These are phyloP conservation scores for Podospora australis DNA, from an alignment of 495 filamentous ascomycete species.

Conservation along the genomic window DNA sequence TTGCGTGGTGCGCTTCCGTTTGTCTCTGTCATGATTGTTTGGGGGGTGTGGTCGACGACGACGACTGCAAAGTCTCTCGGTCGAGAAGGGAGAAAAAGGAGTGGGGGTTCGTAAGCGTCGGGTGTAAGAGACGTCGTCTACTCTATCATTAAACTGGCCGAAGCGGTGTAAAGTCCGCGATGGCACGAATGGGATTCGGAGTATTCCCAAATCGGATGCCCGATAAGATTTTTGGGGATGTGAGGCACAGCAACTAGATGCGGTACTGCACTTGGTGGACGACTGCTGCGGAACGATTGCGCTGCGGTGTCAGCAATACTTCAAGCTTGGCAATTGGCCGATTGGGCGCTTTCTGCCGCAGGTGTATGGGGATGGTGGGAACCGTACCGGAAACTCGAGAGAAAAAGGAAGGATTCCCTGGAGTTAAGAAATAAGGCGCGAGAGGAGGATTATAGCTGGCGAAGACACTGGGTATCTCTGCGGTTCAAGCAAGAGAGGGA, in stretches of 20 bases:
- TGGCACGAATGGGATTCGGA: not conserved
- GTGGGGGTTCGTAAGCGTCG: not conserved
- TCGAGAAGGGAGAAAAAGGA: too few relatives aligned
- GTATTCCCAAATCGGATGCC: conserved; percentile 10
- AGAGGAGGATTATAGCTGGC: too few relatives aligned
- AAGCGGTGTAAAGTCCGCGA: not conserved
- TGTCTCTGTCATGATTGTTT: conserved; percentile 33
- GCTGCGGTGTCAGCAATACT: conserved; percentile 4
- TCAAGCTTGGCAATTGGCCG: not conserved
- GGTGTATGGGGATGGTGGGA: too few relatives aligned
- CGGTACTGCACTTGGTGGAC: not conserved
- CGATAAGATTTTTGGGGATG: conserved; percentile 1
- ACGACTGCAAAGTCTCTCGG: not conserved
- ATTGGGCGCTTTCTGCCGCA: too few relatives aligned
- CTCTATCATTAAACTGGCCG: not conserved
- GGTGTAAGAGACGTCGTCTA: not conserved
- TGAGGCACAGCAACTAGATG: conserved; percentile 1
- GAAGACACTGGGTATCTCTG: too few relatives aligned
- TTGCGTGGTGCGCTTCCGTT: conserved; percentile 42
- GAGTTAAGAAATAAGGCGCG: too few relatives aligned
- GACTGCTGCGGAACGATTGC: not conserved
- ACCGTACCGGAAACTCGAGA: too few relatives aligned
- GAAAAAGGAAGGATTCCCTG: too few relatives aligned
- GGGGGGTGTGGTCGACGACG: not conserved
- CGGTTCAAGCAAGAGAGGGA: too few relatives aligned